A percentile compares a stretch with the other conserved stretches of the same genome.
Evolutionary conservation across 169 alveolate genomes (phyloP).

Genomic region (Plasmodium gaboni): DNA sequence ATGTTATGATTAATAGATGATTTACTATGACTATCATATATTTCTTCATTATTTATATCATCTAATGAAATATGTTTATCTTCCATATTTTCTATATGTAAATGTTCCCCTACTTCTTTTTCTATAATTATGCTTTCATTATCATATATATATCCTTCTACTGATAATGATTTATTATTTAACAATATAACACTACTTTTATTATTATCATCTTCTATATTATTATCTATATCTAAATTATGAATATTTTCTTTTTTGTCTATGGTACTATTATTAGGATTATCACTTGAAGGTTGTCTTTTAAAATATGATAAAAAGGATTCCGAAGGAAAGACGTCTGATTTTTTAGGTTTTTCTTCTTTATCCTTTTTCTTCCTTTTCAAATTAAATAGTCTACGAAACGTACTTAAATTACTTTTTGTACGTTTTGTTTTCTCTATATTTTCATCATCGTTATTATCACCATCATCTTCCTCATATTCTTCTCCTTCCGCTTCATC

Average conservation of each 20-base stretch:
- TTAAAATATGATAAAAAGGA: slow-evolving; percentile 5
- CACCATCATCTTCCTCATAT: too few species aligned
- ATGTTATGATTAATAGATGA: background rate
- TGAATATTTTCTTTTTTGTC: background rate
- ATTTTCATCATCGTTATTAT: background rate
- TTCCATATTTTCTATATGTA: slow-evolving; percentile 21
- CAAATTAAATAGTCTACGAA: slow-evolving; percentile 38
- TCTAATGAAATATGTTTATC: slow-evolving; percentile 7
- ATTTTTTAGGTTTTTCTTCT: slow-evolving; percentile 5
- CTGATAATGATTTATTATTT: slow-evolving; percentile 9
- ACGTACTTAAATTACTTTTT: slow-evolving; percentile 54
- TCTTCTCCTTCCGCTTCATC: background rate
- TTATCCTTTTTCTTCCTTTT: slow-evolving; percentile 54
- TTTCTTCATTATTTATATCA: slow-evolving; percentile 10
- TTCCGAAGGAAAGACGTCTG: slow-evolving; percentile 11
- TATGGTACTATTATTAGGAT: background rate
- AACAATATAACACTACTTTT: background rate
- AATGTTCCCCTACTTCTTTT: slow-evolving; percentile 63
- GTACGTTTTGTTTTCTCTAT: slow-evolving; percentile 30
- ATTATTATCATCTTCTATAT: background rate
- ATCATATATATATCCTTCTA: slow-evolving; percentile 33
- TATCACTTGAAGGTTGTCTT: background rate
- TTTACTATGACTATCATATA: slow-evolving; percentile 4
- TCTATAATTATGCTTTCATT: slow-evolving; percentile 18
- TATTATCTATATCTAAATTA: background rate